phyloP scores from a whole-genome alignment of 805 yeast genomes.

The Starmerella floris region DNA sequence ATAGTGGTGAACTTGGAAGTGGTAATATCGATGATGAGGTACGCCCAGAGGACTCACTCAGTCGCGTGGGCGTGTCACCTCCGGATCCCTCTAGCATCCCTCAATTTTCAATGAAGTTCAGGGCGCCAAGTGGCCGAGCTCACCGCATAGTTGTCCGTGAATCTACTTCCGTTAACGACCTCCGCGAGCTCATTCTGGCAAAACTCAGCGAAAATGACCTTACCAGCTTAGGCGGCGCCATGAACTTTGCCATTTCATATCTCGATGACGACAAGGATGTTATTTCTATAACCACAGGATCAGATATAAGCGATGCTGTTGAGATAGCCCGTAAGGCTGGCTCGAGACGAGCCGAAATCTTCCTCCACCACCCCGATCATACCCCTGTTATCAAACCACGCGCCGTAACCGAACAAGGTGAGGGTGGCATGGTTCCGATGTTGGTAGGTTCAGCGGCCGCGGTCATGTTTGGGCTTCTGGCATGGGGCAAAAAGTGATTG shows the following conservation, averaged over 20 bases:
- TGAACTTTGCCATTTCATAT: conserved; percentile 55
- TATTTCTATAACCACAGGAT: conserved; percentile 60
- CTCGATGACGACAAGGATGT: conserved; percentile 75
- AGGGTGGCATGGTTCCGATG: conserved; percentile 14
- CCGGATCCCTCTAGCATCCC: not conserved
- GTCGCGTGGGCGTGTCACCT: conserved; percentile 29
- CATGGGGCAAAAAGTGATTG: conserved; percentile 14
- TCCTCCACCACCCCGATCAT: conserved; percentile 50
- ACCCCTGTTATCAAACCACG: conserved; percentile 12
- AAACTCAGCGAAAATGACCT: conserved; percentile 32
- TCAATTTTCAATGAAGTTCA: conserved; percentile 57
- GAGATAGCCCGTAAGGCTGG: conserved; percentile 37
- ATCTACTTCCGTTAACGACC: conserved; percentile 38
- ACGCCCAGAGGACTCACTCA: conserved; percentile 51
- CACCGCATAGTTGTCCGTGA: conserved; percentile 55
- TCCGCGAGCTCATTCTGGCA: conserved; percentile 33
- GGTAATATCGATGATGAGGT: conserved; percentile 19
- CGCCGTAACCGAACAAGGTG: not conserved
- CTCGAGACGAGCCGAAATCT: conserved; percentile 54
- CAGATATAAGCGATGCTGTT: conserved; percentile 65
- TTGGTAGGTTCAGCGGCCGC: conserved; percentile 17
- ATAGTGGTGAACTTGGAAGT: not conserved
- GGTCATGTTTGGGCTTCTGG: conserved; percentile 14
- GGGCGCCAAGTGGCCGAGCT: conserved; percentile 61
- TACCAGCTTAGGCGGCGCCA: conserved; percentile 29